Evolutionary conservation across 2,329 filamentous ascomycete genomes (phyloP).

Genomic region (Penicillium polonicum): DNA sequence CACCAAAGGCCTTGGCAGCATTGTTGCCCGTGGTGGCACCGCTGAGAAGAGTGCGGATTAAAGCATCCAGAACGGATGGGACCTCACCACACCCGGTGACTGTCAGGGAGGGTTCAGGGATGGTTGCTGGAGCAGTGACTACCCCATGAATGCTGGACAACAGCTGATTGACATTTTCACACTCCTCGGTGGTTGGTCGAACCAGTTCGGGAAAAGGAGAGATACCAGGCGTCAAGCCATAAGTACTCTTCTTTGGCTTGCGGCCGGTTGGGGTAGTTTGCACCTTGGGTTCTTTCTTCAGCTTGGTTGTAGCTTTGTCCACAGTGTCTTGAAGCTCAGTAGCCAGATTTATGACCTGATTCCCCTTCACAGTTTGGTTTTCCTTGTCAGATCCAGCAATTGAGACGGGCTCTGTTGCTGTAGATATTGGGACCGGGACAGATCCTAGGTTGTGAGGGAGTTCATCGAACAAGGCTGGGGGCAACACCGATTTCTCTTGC

Average conservation of each 20-base stretch:
- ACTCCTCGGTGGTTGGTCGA: constrained; percentile 66
- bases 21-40: constrained; percentile 61
- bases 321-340: constrained; percentile 18
- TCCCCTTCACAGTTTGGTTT: constrained; percentile 10
- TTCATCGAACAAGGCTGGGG: constrained; percentile 36
- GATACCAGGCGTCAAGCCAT: constrained; percentile 55
- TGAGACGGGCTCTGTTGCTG: neutral
- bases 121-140: constrained; percentile 61
- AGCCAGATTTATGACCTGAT: constrained; percentile 7
- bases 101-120: constrained; percentile 68
- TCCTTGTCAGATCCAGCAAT: constrained; percentile 8
- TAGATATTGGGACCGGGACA: constrained; percentile 9
- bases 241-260: constrained; percentile 37
- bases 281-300: neutral
- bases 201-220: constrained; percentile 66
- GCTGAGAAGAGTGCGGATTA: constrained; percentile 62
- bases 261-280: constrained; percentile 10
- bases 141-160: constrained; percentile 66
- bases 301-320: constrained; percentile 20
- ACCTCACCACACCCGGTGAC: constrained; percentile 70
- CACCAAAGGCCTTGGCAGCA: constrained; percentile 65
- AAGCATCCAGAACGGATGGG: constrained; percentile 62
- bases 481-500: constrained; percentile 6
- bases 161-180: constrained; percentile 65
- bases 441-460: constrained; percentile 59